Conservation (phyloP, 257 asterid species). For the Solanum habrochaites region DNA sequence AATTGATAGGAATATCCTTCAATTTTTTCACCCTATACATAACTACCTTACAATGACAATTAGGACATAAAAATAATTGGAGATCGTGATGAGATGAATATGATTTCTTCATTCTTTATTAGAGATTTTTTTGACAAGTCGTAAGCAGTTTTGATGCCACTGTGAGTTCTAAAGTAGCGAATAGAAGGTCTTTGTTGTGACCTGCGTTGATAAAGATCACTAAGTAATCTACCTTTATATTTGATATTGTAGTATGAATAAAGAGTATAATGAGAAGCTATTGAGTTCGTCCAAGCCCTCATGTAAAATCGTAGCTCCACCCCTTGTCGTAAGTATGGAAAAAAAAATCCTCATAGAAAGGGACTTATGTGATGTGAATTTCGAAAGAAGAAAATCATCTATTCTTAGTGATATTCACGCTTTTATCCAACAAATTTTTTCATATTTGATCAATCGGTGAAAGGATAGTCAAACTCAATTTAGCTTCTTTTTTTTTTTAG, state of each 20-base stretch:
- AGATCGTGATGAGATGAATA: not conserved
- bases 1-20: not conserved
- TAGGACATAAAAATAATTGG: not conserved
- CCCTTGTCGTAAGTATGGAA: not conserved
- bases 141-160: fast-evolving
- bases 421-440: not conserved
- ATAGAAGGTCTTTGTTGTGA: not conserved
- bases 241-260: not conserved
- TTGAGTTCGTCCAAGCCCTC: not conserved
- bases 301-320: too few relatives aligned
- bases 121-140: not conserved
- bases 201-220: not conserved
- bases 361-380: not conserved
- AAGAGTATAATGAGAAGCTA: not conserved
- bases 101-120: not conserved
- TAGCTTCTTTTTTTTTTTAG: not conserved
- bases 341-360: not conserved
- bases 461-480: not conserved
- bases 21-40: not conserved
- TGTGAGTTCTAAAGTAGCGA: not conserved
- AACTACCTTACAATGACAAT: not conserved
- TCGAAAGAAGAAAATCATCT: not conserved
- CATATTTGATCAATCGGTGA: not conserved
- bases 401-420: not conserved
- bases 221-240: not conserved